Percentiles rank a stretch among this genome's conserved stretches.
These are phyloP conservation scores for Suhomyces prunicola DNA, from an alignment of 805 yeast genomes.

Conservation along the genomic window DNA sequence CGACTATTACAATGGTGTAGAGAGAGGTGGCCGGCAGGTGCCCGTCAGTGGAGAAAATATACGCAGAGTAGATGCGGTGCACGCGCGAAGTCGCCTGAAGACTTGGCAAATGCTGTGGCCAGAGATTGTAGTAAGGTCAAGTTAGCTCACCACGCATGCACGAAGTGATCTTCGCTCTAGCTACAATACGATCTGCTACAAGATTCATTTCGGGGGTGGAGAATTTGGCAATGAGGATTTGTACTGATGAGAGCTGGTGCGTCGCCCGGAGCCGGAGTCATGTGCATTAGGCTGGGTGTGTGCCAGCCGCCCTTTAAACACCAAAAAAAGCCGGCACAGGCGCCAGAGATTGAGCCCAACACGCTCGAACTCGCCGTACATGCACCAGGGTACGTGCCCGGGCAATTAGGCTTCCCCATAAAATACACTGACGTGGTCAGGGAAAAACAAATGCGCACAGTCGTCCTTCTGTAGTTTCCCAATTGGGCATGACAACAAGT, in stretches of 20 bases:
- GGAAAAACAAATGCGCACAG: not conserved
- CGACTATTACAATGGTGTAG: not conserved
- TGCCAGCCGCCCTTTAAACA: not conserved
- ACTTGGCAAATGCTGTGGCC: not conserved
- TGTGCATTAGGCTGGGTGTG: not conserved
- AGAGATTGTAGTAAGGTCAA: not conserved
- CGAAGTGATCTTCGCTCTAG: not conserved
- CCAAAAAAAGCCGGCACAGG: not conserved
- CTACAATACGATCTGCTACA: not conserved
- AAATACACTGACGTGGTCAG: not conserved
- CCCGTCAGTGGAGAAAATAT: not conserved
- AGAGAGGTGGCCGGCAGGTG: not conserved
- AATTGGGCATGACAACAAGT: not conserved
- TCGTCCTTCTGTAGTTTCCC: not conserved
- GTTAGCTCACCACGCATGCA: not conserved
- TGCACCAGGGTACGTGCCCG: not conserved
- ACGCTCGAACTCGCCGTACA: not conserved
- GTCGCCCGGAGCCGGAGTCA: not conserved
- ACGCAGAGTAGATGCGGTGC: not conserved
- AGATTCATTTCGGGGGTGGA: not conserved
- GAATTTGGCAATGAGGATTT: not conserved
- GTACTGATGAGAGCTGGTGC: not conserved
- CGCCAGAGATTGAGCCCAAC: not conserved
- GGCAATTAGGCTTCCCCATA: not conserved
- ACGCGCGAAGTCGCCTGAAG: not conserved